phyloP scores from a whole-genome alignment of 2,329 filamentous ascomycete species.

The Pleochaeta shiraiana region DNA sequence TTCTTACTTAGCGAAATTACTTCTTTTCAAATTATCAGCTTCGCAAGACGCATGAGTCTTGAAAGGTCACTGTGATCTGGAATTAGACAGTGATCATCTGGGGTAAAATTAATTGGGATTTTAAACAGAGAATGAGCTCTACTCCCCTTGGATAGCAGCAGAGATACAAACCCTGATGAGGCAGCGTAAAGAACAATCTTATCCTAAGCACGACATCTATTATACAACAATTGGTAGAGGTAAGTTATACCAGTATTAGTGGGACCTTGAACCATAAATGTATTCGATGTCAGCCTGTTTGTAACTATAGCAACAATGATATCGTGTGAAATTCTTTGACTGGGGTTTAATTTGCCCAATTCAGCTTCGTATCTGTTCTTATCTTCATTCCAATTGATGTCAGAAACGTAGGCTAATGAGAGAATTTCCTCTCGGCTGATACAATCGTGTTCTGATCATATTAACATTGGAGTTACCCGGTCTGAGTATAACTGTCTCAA shows the following conservation, averaged over 20 bases:
- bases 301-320: background rate
- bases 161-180: background rate
- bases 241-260: background rate
- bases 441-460: too few species aligned
- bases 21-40: too few species aligned
- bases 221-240: background rate
- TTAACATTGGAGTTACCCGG: too few species aligned
- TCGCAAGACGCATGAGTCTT: too few species aligned
- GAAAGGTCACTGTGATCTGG: too few species aligned
- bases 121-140: background rate
- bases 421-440: too few species aligned
- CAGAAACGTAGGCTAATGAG: too few species aligned
- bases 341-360: background rate
- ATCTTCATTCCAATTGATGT: background rate
- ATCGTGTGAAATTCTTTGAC: background rate
- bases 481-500: too few species aligned
- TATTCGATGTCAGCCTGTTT: background rate
- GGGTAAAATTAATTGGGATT: too few species aligned
- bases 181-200: background rate
- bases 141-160: background rate
- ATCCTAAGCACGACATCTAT: background rate
- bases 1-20: too few species aligned
- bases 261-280: background rate
- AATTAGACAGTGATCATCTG: too few species aligned
- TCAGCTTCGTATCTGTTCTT: background rate